A percentile compares a stretch with the other conserved stretches of the same genome.
Conservation (phyloP, 352 stramenopile genomes). For the Pythium phragmitis region DNA sequence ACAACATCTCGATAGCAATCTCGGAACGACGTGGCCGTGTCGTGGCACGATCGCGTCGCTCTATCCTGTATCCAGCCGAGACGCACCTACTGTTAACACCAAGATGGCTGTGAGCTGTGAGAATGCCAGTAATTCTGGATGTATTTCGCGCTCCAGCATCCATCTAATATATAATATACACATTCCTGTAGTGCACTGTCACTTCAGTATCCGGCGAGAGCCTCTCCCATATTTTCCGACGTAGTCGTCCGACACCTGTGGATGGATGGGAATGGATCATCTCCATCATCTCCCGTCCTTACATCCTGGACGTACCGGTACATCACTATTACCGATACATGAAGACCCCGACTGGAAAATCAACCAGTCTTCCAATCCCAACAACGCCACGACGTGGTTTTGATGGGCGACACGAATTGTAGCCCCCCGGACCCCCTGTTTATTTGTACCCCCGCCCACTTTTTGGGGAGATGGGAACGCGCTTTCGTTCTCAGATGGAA, state of each 20-base stretch:
- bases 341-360: background rate
- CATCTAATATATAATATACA: too few relatives aligned
- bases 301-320: background rate
- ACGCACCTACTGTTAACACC: too few relatives aligned
- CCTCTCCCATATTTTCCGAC: background rate
- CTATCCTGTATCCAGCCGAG: too few relatives aligned
- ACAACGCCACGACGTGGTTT: background rate
- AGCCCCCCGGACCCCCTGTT: background rate
- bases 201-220: constrained; percentile 25
- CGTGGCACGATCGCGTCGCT: too few relatives aligned
- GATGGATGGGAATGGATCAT: background rate
- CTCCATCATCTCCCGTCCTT: background rate
- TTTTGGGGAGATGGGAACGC: background rate
- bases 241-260: too few relatives aligned
- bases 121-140: too few relatives aligned
- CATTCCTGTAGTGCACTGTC: background rate
- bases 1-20: background rate
- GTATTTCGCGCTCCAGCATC: too few relatives aligned
- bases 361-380: too few relatives aligned
- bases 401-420: background rate
- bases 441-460: background rate
- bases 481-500: background rate
- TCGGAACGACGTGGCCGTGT: too few relatives aligned
- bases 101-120: too few relatives aligned
- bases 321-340: background rate